Conservation (phyloP, 129 eudicot genomes). For the Tagetes erecta region DNA sequence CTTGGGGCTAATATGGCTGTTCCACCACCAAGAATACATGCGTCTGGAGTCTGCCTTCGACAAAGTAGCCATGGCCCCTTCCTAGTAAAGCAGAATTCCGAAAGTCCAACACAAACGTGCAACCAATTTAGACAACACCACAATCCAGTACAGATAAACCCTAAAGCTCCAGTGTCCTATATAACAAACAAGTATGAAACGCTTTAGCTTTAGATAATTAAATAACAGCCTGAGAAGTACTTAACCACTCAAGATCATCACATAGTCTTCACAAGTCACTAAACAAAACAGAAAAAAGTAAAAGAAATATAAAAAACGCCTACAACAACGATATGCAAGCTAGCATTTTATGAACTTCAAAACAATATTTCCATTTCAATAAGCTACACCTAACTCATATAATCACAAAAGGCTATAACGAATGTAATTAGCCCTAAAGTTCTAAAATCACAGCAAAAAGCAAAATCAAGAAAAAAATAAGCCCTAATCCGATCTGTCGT, state of each 20-base stretch:
- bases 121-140: neutral
- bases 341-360: conserved; percentile 7
- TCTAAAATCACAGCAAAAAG: conserved; percentile 19
- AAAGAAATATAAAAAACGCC: neutral
- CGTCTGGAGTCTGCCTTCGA: conserved; percentile 47
- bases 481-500: conserved; percentile 4
- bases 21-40: conserved; percentile 98
- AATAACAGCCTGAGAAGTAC: neutral
- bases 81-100: neutral
- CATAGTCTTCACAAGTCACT: neutral
- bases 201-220: neutral
- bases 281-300: neutral
- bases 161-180: conserved; percentile 15
- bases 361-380: conserved; percentile 7
- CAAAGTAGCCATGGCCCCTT: conserved; percentile 51
- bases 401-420: neutral
- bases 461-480: conserved; percentile 3
- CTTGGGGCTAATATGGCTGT: conserved; percentile 88
- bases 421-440: neutral
- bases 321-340: neutral
- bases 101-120: conserved; percentile 12
- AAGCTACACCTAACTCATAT: conserved; percentile 10
- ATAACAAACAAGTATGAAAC: conserved; percentile 21
- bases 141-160: conserved; percentile 3
- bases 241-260: neutral